These are phyloP conservation scores for Coniochaeta sp. DNA, from an alignment of 2,329 filamentous ascomycete genomes.

Conservation along the genomic window DNA sequence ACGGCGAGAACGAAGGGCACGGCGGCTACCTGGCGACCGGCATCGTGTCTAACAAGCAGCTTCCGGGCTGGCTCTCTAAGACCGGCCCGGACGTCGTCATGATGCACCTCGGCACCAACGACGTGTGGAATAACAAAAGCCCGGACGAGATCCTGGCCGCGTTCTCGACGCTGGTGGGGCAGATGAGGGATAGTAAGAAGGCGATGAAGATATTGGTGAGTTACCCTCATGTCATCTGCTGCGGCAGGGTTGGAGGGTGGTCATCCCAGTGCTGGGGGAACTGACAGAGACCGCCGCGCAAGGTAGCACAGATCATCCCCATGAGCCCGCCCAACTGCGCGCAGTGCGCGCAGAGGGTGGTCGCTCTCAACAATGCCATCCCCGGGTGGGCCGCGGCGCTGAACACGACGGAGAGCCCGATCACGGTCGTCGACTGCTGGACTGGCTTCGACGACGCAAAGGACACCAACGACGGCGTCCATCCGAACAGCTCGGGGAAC, in stretches of 20 bases:
- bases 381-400: conserved; percentile 18
- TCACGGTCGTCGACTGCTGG: conserved; percentile 26
- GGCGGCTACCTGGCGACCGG: conserved; percentile 30
- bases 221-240: too few relatives aligned
- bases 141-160: conserved; percentile 25
- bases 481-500: conserved; percentile 23
- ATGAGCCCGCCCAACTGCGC: conserved; percentile 20
- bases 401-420: conserved; percentile 18
- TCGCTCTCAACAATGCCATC: conserved; percentile 20
- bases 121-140: conserved; percentile 27
- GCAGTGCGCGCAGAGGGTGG: conserved; percentile 15
- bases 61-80: conserved; percentile 28
- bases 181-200: conserved; percentile 32
- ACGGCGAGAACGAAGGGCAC: conserved; percentile 37
- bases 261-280: too few relatives aligned
- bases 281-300: neutral
- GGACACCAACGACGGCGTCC: conserved; percentile 24
- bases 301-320: conserved; percentile 23
- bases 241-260: too few relatives aligned
- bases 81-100: conserved; percentile 33
- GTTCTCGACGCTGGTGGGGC: conserved; percentile 27
- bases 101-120: conserved; percentile 35
- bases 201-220: conserved; percentile 28
- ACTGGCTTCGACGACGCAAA: conserved; percentile 20
- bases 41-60: conserved; percentile 27